Evolutionary conservation across 495 filamentous ascomycete species (phyloP), one percentile per base, ranked within the genome.

Genomic region (Penicillium diatomitis): DNA sequence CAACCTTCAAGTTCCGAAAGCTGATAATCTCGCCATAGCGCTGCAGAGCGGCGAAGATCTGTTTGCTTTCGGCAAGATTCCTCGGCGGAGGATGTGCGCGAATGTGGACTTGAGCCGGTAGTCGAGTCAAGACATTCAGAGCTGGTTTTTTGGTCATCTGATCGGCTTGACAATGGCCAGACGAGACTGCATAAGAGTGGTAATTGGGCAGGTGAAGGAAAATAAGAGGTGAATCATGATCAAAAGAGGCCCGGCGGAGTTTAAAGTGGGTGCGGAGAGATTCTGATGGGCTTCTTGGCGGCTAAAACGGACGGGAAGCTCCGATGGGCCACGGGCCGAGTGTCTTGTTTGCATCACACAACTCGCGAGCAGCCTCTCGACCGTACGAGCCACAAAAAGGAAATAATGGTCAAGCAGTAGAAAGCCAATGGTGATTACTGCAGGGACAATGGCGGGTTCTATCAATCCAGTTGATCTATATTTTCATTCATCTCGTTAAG

Each of bases 21-120:
- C 82, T 81, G 27, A 81, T 77, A 6, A 96, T 78, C 44, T 88
- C 79, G 45, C 87, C 88, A 63, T 85, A 86, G 58, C 76, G 76
- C 62, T 88, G 81, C 28, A 96, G 67, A 27, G 84, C 76, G 34
- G 76, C 72, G 28, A 94, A 72, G 32, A 96, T 71, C 31, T 82
- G 75, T 44, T 83, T 81, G 40, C 84, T 84, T 57, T 96, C 87
- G 27, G 70, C 59, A n/a, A 95, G 70, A 52, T 65, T 80, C 8
- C 65, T 64, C 0, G 87, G 82, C 0, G 76, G 67, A 0, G 88
- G 88, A 12, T 65, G 54, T 40, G 88, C 79, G 45, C 73, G 78
- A 35, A 96, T 60, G 57, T 82, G 81, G 8, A 94, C 67, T 66
- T 72, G 51, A 54, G 64, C 47, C 2, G 54, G 49, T 4, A 54